phyloP scores from a whole-genome alignment of 495 filamentous ascomycete genomes.

The Neurospora hispaniola region DNA sequence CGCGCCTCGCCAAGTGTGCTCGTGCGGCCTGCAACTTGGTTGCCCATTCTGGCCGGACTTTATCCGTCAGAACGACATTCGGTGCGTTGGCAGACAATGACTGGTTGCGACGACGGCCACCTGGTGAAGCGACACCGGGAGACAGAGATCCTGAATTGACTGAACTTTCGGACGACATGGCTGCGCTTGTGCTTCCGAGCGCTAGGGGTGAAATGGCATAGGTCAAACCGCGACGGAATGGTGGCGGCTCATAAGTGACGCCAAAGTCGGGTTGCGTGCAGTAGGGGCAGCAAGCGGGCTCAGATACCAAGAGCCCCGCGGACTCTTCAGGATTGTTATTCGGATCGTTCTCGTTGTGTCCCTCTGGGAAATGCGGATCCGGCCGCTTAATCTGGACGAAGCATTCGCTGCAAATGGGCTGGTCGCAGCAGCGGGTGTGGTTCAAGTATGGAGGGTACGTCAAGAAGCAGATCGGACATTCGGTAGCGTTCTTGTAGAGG shows the following conservation, averaged over 20 bases:
- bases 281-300: constrained; percentile 90
- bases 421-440: constrained; percentile 88
- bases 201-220: constrained; percentile 44
- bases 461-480: constrained; percentile 95
- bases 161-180: constrained; percentile 54
- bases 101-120: constrained; percentile 52
- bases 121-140: constrained; percentile 9
- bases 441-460: constrained; percentile 97
- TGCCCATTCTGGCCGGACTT: constrained; percentile 87
- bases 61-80: constrained; percentile 82
- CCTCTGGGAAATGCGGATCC: constrained; percentile 91
- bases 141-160: constrained; percentile 35
- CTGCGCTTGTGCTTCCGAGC: constrained; percentile 44
- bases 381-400: constrained; percentile 98
- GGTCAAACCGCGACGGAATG: constrained; percentile 74
- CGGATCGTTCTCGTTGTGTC: constrained; percentile 45
- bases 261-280: constrained; percentile 93
- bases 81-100: constrained; percentile 74
- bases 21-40: constrained; percentile 79
- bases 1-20: constrained; percentile 70
- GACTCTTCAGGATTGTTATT: constrained; percentile 37
- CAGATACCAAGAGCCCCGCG: constrained; percentile 67
- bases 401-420: constrained; percentile 95
- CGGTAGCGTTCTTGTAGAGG: constrained; percentile 78
- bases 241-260: constrained; percentile 78